Conservation (phyloP, 257 asterid species). For the Solanum phureja region DNA sequence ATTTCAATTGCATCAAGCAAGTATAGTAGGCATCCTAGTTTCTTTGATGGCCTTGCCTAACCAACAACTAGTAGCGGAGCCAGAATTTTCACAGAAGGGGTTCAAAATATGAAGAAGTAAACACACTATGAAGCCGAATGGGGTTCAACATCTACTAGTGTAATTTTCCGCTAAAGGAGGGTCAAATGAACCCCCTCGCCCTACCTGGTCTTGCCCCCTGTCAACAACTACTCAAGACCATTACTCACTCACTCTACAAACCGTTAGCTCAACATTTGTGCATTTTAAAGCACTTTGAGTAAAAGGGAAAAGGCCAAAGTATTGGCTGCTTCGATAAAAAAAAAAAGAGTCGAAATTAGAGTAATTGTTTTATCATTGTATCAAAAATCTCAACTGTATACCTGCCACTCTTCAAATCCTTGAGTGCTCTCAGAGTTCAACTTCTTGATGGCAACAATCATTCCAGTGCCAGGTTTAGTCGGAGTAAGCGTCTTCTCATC, state of each 20-base stretch:
- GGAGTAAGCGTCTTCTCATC: conserved; percentile 35
- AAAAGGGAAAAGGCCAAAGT: background rate
- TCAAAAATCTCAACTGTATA: background rate
- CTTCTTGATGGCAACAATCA: conserved; percentile 43
- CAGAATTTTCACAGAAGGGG: background rate
- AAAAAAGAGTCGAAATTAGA: background rate
- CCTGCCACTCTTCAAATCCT: conserved; percentile 53
- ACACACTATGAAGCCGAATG: background rate
- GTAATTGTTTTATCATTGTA: background rate
- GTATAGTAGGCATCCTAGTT: background rate
- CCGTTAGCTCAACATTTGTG: background rate
- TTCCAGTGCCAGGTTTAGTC: conserved; percentile 24
- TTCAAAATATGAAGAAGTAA: background rate
- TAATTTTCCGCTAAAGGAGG: background rate
- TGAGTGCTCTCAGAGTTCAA: conserved; percentile 32
- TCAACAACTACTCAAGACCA: background rate
- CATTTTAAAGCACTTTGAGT: background rate
- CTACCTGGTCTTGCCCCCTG: background rate
- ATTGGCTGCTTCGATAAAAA: background rate
- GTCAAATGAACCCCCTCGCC: background rate
- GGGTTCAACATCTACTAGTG: background rate
- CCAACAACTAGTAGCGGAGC: background rate
- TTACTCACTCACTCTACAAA: background rate
- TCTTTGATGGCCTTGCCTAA: background rate
- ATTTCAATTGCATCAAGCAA: background rate